phyloP scores from a whole-genome alignment of 257 asterid genomes.

The Solanum acaule region DNA sequence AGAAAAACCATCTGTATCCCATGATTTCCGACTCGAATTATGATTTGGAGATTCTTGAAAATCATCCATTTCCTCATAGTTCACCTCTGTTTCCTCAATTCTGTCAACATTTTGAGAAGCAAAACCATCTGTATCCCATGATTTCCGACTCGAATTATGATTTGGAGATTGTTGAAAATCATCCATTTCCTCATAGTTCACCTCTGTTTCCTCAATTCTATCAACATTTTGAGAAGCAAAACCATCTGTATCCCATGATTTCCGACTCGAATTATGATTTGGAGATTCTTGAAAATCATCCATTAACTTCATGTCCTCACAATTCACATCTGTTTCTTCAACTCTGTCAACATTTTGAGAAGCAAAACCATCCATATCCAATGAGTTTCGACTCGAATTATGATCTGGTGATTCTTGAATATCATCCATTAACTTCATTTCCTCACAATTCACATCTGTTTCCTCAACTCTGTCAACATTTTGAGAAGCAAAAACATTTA shows the following conservation, averaged over 20 bases:
- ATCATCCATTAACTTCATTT: not conserved
- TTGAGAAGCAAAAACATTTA: not conserved
- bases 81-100: not conserved
- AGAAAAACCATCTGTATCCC: conserved; percentile 17
- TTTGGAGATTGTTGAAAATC: not conserved
- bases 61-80: not conserved
- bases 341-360: not conserved
- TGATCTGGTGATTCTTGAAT: not conserved
- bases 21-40: not conserved
- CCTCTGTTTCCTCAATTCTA: not conserved
- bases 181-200: not conserved
- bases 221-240: not conserved
- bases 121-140: conserved; percentile 17
- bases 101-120: not conserved
- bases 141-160: not conserved
- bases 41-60: not conserved
- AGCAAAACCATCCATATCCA: conserved; percentile 14
- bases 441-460: not conserved
- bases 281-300: not conserved
- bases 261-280: not conserved
- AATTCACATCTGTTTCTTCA: not conserved
- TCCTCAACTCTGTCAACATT: not conserved
- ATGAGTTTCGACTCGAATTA: not conserved
- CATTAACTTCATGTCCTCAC: not conserved
- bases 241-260: conserved; percentile 17